Evolutionary conservation across 2,329 filamentous ascomycete species (phyloP).

Genomic region (Cytospora mali): DNA sequence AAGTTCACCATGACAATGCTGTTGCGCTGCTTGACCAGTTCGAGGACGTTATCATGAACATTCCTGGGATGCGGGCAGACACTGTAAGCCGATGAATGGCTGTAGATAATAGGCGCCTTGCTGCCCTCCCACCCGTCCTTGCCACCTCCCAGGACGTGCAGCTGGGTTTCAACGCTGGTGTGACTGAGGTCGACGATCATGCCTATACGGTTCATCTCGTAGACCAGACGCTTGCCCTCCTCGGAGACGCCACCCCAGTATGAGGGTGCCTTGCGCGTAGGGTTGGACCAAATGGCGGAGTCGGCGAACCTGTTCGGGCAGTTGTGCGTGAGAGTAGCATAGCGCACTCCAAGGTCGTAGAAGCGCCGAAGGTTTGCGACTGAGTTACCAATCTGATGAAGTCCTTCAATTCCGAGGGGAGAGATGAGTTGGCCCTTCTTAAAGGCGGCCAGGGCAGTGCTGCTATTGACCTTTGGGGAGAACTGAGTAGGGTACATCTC

Average conservation of each 20-base stretch:
- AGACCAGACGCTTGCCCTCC: conserved; percentile 68
- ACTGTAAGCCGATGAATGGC: conserved; percentile 79
- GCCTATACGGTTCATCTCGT: conserved; percentile 92
- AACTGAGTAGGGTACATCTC: conserved; percentile 69
- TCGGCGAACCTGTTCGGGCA: conserved; percentile 92
- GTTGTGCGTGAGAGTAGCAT: conserved; percentile 89
- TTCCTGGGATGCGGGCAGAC: conserved; percentile 89
- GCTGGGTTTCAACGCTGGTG: conserved; percentile 76
- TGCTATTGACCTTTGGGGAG: conserved; percentile 63
- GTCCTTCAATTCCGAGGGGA: conserved; percentile 79
- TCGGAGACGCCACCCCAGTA: conserved; percentile 73
- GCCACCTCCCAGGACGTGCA: conserved; percentile 71
- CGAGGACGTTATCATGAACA: conserved; percentile 80
- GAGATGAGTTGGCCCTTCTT: conserved; percentile 68
- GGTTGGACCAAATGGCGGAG: conserved; percentile 68
- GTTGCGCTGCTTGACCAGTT: conserved; percentile 71
- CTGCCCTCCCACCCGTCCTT: conserved; percentile 68
- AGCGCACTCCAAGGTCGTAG: conserved; percentile 78
- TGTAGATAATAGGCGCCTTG: conserved; percentile 82
- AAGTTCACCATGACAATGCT: conserved; percentile 94
- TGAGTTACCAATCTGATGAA: conserved; percentile 92
- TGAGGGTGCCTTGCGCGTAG: conserved; percentile 47
- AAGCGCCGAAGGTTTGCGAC: conserved; percentile 74
- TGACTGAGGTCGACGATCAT: conserved; percentile 94
- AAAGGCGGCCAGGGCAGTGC: conserved; percentile 64